These are phyloP conservation scores for Peziza echinospora DNA, from an alignment of 495 filamentous ascomycete species.

Conservation along the genomic window DNA sequence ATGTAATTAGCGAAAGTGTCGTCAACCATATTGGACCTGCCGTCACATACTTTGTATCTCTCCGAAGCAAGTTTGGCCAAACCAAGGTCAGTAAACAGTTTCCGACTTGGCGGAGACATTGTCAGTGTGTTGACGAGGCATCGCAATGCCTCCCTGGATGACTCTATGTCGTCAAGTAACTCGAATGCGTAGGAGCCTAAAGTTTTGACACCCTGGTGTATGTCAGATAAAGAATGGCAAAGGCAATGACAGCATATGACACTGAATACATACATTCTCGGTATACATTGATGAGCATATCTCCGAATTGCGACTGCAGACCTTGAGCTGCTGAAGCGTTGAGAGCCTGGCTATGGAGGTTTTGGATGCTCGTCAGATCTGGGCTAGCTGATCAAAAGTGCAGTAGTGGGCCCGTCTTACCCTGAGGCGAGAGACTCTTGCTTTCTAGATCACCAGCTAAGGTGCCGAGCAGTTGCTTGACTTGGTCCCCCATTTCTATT, in stretches of 20 bases:
- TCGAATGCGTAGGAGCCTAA: too few species aligned
- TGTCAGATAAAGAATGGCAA: too few species aligned
- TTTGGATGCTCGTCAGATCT: too few species aligned
- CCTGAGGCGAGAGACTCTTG: not conserved
- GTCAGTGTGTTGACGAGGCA: slow-evolving; percentile 77
- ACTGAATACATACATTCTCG: too few species aligned
- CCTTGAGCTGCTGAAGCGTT: slow-evolving; percentile 50
- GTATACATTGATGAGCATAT: slow-evolving; percentile 51
- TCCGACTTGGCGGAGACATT: slow-evolving; percentile 50
- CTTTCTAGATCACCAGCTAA: too few species aligned
- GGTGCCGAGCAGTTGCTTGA: too few species aligned
- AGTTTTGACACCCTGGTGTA: too few species aligned
- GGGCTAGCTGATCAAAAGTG: too few species aligned
- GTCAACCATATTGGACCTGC: slow-evolving; percentile 7
- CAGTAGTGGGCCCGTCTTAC: slow-evolving; percentile 1
- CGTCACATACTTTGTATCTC: slow-evolving; percentile 36
- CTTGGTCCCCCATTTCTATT: too few species aligned
- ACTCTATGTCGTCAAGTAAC: slow-evolving; percentile 31
- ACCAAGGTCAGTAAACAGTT: slow-evolving; percentile 62
- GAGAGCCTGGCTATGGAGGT: too few species aligned
- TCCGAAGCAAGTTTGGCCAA: slow-evolving; percentile 48
- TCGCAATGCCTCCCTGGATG: slow-evolving; percentile 57
- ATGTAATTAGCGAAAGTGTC: too few species aligned
- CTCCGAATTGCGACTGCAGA: slow-evolving; percentile 48
- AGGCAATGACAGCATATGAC: too few species aligned